Percentiles rank a stretch among this genome's conserved stretches.
Evolutionary conservation across 257 asterid genomes (phyloP).

Genomic region (Datura wrightii): DNA sequence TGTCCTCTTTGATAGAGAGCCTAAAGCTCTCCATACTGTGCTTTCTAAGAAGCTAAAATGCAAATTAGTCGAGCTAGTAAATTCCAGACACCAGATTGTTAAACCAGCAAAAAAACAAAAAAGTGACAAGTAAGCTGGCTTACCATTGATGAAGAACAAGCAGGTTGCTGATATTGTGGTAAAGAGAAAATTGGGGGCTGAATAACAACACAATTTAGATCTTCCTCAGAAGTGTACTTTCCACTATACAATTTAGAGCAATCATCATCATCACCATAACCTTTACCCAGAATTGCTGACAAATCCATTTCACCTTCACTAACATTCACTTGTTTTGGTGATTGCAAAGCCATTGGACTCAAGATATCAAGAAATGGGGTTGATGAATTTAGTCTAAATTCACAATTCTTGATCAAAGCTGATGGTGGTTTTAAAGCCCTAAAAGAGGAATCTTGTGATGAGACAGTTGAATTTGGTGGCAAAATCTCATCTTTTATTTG

Average conservation of each 20-base stretch:
- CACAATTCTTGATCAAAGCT: slow-evolving; percentile 40
- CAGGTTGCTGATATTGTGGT: slow-evolving; percentile 52
- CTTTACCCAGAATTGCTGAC: slow-evolving; percentile 39
- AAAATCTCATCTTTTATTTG: slow-evolving; percentile 57
- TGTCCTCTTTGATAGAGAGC: not conserved
- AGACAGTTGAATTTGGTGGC: slow-evolving; percentile 38
- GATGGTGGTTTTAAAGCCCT: slow-evolving; percentile 47
- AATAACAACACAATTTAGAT: slow-evolving; percentile 43
- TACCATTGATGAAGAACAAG: slow-evolving; percentile 58
- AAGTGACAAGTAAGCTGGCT: slow-evolving; percentile 29
- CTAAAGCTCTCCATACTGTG: not conserved
- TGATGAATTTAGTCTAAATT: slow-evolving; percentile 48
- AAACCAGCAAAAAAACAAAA: not conserved
- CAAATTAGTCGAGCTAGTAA: not conserved
- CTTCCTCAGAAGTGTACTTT: slow-evolving; percentile 47
- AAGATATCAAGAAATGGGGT: slow-evolving; percentile 45
- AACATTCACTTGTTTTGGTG: slow-evolving; percentile 42
- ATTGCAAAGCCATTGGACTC: slow-evolving; percentile 41
- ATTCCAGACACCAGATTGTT: not conserved
- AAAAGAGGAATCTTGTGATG: slow-evolving; percentile 42
- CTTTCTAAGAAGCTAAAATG: not conserved
- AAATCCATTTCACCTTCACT: slow-evolving; percentile 43
- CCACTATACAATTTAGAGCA: slow-evolving; percentile 59
- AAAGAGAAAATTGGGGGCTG: slow-evolving; percentile 42
- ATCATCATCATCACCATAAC: slow-evolving; percentile 35